These are phyloP conservation scores for Umbelopsis sp. DNA, from an alignment of 371 early-diverging fungal species.

Conservation along the genomic window DNA sequence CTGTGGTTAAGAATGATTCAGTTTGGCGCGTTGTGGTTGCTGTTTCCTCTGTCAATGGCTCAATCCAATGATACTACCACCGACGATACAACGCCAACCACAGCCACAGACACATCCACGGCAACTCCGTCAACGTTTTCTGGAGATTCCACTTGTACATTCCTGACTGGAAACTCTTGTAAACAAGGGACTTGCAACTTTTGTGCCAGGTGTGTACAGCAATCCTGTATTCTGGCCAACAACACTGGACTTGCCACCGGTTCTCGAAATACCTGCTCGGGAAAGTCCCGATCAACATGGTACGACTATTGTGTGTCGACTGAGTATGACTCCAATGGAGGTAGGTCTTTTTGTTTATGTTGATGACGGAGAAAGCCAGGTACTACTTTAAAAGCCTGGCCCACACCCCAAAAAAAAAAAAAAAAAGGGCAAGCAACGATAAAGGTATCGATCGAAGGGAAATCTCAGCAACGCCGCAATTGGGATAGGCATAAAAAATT, in stretches of 20 bases:
- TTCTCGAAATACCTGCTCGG: conserved; percentile 25
- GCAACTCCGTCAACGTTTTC: not conserved
- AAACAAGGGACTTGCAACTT: conserved; percentile 45
- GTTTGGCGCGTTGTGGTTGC: not conserved
- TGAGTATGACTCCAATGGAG: conserved; percentile 38
- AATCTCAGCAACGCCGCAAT: too few species aligned
- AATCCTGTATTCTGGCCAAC: conserved; percentile 36
- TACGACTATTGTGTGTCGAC: conserved; percentile 47
- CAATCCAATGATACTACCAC: not conserved
- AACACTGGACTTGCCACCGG: conserved; percentile 10
- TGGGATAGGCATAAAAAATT: too few species aligned
- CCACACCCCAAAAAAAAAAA: not conserved
- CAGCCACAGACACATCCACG: not conserved
- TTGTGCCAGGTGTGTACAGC: conserved; percentile 51
- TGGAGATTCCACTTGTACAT: conserved; percentile 14
- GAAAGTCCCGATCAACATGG: conserved; percentile 40
- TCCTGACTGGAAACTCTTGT: conserved; percentile 8
- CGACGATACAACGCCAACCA: not conserved
- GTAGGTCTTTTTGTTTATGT: conserved; percentile 23
- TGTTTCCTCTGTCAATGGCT: not conserved
- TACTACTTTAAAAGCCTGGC: not conserved
- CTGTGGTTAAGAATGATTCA: not conserved
- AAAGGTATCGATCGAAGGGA: not conserved
- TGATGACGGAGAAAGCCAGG: not conserved
- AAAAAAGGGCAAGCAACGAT: not conserved